Base-by-base conservation (phyloP, 1,284 basidiomycete genomes). In the Meira nashicola region DNA sequence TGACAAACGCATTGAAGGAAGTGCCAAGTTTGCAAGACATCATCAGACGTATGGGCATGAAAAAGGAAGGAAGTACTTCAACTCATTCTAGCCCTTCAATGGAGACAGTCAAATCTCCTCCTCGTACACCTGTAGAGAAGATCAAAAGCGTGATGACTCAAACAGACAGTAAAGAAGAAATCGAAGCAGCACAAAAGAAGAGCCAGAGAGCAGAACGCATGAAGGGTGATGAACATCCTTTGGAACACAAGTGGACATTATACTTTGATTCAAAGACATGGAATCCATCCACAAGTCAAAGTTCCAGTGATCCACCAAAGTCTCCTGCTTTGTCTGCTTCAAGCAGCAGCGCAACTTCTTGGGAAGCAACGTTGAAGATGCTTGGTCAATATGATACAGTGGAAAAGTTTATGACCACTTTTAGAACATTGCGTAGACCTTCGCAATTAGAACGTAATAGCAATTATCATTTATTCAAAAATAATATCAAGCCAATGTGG, bases 391-490 rank as follows among this genome's bases (percentile, higher is more conserved):
- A 70, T 59, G 44, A 60, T 9, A 49, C 74, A 66, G 80, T 95
- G 58, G 89, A 95, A 79, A 84, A 86, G 25, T 95, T 92, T 82
- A 92, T 90, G 74, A 85, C 89, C n/a, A 89, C 91, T 80, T 89
- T 93, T 82, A 92, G 93, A 80, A 93, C 92, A 86, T 85, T 94
- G 62, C 90, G 91, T 78, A 87, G 89, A 1, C 92, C 92, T 1
- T 91, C 89, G 50, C 85, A 86, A 68, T 84, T 95, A 40, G 89
- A 90, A 67, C 86, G 86, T 67, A 89, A 90, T 79, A 87, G 88
- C 40, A 94, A 92, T 80, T 94, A 94, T 75, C 92, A 95, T 76
- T 82, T 95, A 58, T 96, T 96, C 85, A 95, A 95, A 80, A 83
- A 85, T 28, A 88, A 88, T 39, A 81, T 83, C 63, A 91, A 90